Conservation (phyloP, 1,284 basidiomycete species). For the Schizophyllum amplum region DNA sequence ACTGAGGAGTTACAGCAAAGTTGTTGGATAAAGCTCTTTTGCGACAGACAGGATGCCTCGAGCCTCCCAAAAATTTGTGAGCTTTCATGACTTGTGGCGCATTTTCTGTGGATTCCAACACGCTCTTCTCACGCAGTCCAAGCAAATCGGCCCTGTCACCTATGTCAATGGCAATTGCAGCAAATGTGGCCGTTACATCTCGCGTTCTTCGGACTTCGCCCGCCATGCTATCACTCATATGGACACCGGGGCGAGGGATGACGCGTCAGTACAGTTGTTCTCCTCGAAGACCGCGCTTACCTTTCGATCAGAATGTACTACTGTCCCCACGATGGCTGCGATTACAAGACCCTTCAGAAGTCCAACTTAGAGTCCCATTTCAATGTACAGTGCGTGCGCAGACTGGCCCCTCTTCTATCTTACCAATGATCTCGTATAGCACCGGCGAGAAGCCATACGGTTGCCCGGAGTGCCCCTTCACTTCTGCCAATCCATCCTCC, state of each 20-base stretch:
- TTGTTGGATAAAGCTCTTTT: too few species aligned
- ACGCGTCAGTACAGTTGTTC: neutral
- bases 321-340: conserved; percentile 11
- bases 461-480: conserved; percentile 13
- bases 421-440: conserved; percentile 1
- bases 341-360: conserved; percentile 12
- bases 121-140: neutral
- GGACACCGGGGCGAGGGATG: neutral
- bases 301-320: conserved; percentile 7
- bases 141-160: neutral
- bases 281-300: neutral
- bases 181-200: neutral
- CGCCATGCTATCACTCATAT: neutral
- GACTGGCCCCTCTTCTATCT: neutral
- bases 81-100: neutral
- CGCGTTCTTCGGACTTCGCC: neutral
- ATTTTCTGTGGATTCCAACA: neutral
- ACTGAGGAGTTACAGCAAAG: too few species aligned
- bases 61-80: neutral
- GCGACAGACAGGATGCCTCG: neutral
- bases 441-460: conserved; percentile 14
- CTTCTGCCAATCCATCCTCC: conserved; percentile 13
- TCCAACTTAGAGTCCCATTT: conserved; percentile 14
- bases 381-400: conserved; percentile 11
- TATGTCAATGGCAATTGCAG: neutral